Evolutionary conservation across 2,329 filamentous ascomycete genomes (phyloP), one percentile per base, ranked within the genome.

Genomic region (Parasarocladium wereldwijsianum): DNA sequence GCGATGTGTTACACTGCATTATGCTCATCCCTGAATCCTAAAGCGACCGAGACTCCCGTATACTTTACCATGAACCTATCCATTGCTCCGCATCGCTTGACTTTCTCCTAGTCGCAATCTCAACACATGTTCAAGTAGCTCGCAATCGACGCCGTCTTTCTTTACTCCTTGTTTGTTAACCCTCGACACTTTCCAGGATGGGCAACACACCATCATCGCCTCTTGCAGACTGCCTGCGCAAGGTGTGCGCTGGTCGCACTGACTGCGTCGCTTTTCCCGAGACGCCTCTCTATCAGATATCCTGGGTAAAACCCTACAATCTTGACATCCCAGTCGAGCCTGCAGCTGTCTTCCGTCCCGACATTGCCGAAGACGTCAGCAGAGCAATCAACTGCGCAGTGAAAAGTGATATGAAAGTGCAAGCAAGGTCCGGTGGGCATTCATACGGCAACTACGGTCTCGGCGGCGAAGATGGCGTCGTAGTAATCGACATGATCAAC

Each of bases 341-440:
- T 0, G 50, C 57, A 7, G 70, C 67, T 8, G 66, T 77, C 12
- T 59, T 72, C 3, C 54, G 67, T 6, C 72, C 72, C 1, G 48
- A 53, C 5, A 66, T 52, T 0, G 52, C 60, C 8, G 46, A 63
- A 14, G 66, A 76, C 32, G 62, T 77, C 3, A 58, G 69, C 2
- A 60, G 51, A 13, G 64, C 70, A 10, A 58, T 78, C 22, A 60
- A 64, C 29, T 77, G 72, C 42, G 73, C 71, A 5, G 53, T 44
- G 3, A 36, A 58, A 15, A 52, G 55, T 34, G 51, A 52, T 5
- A 47, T 67, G 31, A 64, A 66, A 38, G 68, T 77, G 0, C 70
- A 76, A 42, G 64, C 73, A 14, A 67, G 61, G 38, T 72, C 69
- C 2, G 74, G 73, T 4, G 74, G 74, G 0, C 74, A 78, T 41